A percentile compares a stretch with the other conserved stretches of the same genome.
phyloP scores from a whole-genome alignment of 176 grass and related monocot species.

The Elymus sibiricus region DNA sequence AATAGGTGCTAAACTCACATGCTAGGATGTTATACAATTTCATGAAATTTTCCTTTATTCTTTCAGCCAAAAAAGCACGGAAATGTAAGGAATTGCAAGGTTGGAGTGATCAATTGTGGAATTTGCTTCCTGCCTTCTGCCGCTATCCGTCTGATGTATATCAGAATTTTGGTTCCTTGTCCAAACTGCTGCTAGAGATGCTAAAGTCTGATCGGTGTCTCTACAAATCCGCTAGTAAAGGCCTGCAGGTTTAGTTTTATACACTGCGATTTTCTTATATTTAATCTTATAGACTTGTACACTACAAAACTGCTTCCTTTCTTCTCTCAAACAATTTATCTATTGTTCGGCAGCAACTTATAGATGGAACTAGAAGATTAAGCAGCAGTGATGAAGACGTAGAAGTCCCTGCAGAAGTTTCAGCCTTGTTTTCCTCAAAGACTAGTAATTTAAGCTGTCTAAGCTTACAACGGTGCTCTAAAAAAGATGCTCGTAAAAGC shows the following conservation, averaged over 20 bases:
- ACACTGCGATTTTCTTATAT: constrained; percentile 20
- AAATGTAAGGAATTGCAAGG: constrained; percentile 46
- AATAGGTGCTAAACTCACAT: neutral
- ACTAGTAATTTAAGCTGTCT: constrained; percentile 29
- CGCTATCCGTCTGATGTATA: constrained; percentile 60
- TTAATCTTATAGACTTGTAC: neutral
- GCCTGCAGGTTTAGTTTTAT: constrained; percentile 64
- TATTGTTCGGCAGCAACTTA: constrained; percentile 55
- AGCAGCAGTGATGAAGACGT: constrained; percentile 39
- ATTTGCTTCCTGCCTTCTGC: constrained; percentile 88
- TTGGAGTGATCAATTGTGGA: constrained; percentile 63
- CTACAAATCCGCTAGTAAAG: constrained; percentile 60
- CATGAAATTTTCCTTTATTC: constrained; percentile 36
- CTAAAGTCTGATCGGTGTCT: constrained; percentile 49
- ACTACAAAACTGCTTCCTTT: constrained; percentile 4
- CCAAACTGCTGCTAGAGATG: constrained; percentile 61
- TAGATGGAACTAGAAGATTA: constrained; percentile 64
- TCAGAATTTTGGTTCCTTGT: constrained; percentile 58
- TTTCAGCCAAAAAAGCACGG: constrained; percentile 61
- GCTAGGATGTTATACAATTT: neutral
- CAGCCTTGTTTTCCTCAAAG: constrained; percentile 37
- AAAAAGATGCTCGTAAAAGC: constrained; percentile 61
- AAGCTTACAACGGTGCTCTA: constrained; percentile 46
- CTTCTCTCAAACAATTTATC: constrained; percentile 37
- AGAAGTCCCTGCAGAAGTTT: constrained; percentile 40